These are phyloP conservation scores for Rubroboletus satanas DNA, from an alignment of 768 basidiomycete genomes.

Conservation along the genomic window DNA sequence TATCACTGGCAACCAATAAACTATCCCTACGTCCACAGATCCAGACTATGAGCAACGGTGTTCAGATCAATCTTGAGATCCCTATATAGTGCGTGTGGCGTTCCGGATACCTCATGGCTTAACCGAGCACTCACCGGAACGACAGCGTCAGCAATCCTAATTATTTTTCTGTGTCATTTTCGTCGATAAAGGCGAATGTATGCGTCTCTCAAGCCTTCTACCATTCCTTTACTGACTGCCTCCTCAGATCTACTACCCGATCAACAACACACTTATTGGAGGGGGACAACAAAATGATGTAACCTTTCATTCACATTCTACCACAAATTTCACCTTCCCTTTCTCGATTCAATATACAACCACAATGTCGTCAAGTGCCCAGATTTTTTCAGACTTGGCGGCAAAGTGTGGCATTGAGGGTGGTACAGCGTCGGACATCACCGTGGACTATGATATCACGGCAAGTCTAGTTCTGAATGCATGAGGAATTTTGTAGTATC, in stretches of 20 bases:
- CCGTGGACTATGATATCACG: conserved; percentile 62
- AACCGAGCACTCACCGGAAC: conserved; percentile 4
- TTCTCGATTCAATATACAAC: conserved; percentile 63
- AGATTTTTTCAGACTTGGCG: conserved; percentile 59
- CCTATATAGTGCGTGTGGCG: conserved; percentile 53
- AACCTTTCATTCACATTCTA: conserved; percentile 46
- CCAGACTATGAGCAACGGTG: conserved; percentile 38
- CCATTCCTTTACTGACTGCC: conserved; percentile 2
- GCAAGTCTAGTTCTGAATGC: conserved; percentile 30
- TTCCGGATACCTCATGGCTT: not conserved
- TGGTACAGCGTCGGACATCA: conserved; percentile 44
- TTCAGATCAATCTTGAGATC: conserved; percentile 59
- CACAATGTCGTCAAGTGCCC: conserved; percentile 45
- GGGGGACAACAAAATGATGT: conserved; percentile 48
- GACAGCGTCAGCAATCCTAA: conserved; percentile 77
- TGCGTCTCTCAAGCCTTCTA: conserved; percentile 4
- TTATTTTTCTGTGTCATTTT: conserved; percentile 67
- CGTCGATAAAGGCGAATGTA: conserved; percentile 61
- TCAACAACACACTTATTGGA: conserved; percentile 66
- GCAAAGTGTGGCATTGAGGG: conserved; percentile 57
- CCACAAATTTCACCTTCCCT: conserved; percentile 72
- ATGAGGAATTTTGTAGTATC: not conserved
- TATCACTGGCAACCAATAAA: conserved; percentile 18
- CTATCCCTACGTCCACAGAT: conserved; percentile 27
- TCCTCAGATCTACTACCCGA: conserved; percentile 67